phyloP scores from a whole-genome alignment of 2,329 filamentous ascomycete genomes.

The Graphiopsis chlorocephala region DNA sequence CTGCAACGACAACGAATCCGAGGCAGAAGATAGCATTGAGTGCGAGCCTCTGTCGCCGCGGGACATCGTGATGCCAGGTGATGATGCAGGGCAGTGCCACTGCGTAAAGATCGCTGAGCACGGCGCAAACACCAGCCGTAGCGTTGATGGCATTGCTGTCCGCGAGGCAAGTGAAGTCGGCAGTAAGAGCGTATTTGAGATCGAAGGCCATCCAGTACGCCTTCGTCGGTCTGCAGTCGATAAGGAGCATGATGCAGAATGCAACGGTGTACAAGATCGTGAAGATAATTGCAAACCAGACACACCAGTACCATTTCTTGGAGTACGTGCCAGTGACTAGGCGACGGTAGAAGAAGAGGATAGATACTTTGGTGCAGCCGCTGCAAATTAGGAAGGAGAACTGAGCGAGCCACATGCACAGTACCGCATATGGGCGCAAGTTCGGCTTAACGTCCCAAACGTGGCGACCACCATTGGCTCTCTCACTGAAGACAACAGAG shows the following conservation, averaged over 20 bases:
- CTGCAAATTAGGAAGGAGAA: conserved; percentile 33
- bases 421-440: conserved; percentile 20
- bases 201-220: conserved; percentile 42
- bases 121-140: conserved; percentile 39
- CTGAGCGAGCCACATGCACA: conserved; percentile 36
- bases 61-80: conserved; percentile 45
- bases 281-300: conserved; percentile 38
- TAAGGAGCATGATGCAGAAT: conserved; percentile 35
- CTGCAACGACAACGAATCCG: conserved; percentile 41
- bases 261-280: conserved; percentile 39
- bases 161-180: conserved; percentile 34
- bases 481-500: conserved; percentile 23
- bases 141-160: conserved; percentile 41
- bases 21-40: conserved; percentile 45
- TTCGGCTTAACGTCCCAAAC: conserved; percentile 35
- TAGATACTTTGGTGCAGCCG: conserved; percentile 37
- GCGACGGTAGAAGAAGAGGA: conserved; percentile 43
- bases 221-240: conserved; percentile 40
- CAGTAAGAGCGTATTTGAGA: conserved; percentile 30
- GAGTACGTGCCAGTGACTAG: conserved; percentile 37
- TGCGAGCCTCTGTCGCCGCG: conserved; percentile 43
- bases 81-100: conserved; percentile 44
- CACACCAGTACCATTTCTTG: conserved; percentile 36
- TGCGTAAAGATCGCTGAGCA: conserved; percentile 42
- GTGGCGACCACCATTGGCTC: conserved; percentile 33